Conservation (phyloP, 1,139 yeast genomes). For the Kodamaea alishanica region DNA sequence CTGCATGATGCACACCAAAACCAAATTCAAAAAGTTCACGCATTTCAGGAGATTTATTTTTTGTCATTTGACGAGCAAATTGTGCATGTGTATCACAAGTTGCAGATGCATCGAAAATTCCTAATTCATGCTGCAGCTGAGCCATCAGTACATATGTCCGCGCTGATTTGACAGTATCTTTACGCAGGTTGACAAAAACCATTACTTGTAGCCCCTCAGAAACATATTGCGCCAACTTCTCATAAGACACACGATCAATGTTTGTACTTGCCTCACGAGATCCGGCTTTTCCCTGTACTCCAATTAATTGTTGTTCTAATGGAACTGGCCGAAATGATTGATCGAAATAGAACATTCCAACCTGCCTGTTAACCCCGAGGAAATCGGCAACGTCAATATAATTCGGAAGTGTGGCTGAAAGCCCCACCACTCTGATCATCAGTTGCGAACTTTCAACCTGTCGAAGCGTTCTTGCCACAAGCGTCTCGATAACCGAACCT, state of each 20-base stretch:
- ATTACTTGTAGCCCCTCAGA: constrained; percentile 81
- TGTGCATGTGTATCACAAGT: constrained; percentile 38
- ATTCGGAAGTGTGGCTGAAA: constrained; percentile 95
- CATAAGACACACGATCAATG: constrained; percentile 73
- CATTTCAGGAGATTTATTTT: constrained; percentile 74
- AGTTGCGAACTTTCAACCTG: constrained; percentile 93
- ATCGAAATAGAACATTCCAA: constrained; percentile 93
- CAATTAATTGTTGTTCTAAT: constrained; percentile 79
- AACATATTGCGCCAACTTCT: constrained; percentile 67
- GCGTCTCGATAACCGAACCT: constrained; percentile 94
- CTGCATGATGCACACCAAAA: constrained; percentile 96
- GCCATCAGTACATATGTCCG: constrained; percentile 71
- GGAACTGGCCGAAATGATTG: constrained; percentile 94
- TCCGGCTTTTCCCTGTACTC: constrained; percentile 80
- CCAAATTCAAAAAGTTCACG: constrained; percentile 79
- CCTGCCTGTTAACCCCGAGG: constrained; percentile 81
- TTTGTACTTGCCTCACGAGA: constrained; percentile 68
- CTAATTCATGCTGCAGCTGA: constrained; percentile 51
- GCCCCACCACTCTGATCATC: constrained; percentile 93
- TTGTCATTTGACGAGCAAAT: constrained; percentile 62
- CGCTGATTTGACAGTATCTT: constrained; percentile 86
- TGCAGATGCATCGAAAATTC: constrained; percentile 60
- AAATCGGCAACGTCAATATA: constrained; percentile 94
- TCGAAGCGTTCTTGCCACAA: constrained; percentile 91
- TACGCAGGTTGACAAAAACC: constrained; percentile 95